Evolutionary conservation across 331 rosid species (phyloP), one percentile per base, ranked within the genome.

Genomic region (Arachis monticola): DNA sequence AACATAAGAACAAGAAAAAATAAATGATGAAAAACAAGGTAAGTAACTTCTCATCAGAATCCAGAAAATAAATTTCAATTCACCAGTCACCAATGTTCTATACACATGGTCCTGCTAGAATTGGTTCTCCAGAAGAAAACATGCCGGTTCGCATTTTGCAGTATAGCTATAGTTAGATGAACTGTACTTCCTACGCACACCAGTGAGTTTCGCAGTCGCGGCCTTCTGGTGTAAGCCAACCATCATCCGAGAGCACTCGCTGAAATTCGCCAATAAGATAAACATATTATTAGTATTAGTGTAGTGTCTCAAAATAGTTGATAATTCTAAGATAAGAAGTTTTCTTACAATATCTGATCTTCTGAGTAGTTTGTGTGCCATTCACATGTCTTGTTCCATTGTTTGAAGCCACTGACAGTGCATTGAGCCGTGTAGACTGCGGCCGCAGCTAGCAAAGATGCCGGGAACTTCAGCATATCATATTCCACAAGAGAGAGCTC

Each of bases 401-500:
- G 90, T 84, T 74, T 81, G 77, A 85, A 64, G 31, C 98, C 88
- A 72, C 72, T 67, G 41, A 85, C 72, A 59, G 92, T 69, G 62
- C 92, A 89, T 8, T 90, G 97, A 58, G 98, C 96, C 1, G 97
- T 63, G 52, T 90, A 90, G 72, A 91, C 79, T 69, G 89, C 51
- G 10, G 96, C 87, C 3, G 97, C 99, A 13, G 99, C 97, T n/a
- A 90, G 68, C 64, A 87, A 22, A 46, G 99, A 95, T 60, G 99
- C 94, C 11, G 91, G 84, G 74, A 84, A 95, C 83, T 90, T 85
- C 72, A 95, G 80, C 98, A 90, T 92, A 76, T 88, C 88, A 47
- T 86, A 92, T 80, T 95, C 98, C 72, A 92, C 97, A 0, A 95
- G 90, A 45, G 94, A 90, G 22, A 95, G 97, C 86, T 95, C 99